Percentiles rank a stretch among this genome's conserved stretches.
phyloP scores from a whole-genome alignment of 352 stramenopile genomes.

The Saprolegnia parasitica region DNA sequence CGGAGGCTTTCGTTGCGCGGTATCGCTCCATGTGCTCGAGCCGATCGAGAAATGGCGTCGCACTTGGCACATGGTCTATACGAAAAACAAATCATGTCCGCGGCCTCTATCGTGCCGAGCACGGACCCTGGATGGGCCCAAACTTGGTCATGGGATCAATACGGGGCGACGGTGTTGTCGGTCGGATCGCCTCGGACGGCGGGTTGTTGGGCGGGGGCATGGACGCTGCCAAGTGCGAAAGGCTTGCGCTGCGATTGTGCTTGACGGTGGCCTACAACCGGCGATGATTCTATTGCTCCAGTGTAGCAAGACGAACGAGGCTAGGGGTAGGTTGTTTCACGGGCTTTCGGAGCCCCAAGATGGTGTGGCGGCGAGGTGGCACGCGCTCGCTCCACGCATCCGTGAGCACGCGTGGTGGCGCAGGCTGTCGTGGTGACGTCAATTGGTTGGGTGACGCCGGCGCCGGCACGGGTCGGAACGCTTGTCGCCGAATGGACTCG shows the following conservation, averaged over 20 bases:
- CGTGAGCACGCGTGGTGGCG: background rate
- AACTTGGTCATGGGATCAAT: constrained; percentile 22
- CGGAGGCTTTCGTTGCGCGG: background rate
- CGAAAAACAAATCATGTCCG: no score
- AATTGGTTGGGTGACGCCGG: background rate
- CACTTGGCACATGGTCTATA: no score
- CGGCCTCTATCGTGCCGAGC: no score
- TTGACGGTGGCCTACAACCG: background rate
- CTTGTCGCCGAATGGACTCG: constrained; percentile 18
- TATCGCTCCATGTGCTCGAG: background rate
- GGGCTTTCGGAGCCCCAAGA: no score
- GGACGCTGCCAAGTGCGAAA: background rate
- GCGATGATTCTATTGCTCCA: no score
- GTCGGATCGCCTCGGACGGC: background rate
- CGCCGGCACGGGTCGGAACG: background rate
- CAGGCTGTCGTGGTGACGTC: background rate
- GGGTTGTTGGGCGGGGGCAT: background rate
- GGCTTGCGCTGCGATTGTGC: background rate
- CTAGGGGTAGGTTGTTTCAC: background rate
- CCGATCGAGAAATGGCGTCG: constrained; percentile 10
- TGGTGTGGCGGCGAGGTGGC: no score
- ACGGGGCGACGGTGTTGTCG: background rate
- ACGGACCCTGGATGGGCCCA: constrained; percentile 4
- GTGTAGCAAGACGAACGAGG: background rate
- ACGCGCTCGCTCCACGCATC: constrained; percentile 2